Evolutionary conservation across 2,329 filamentous ascomycete species (phyloP).

Genomic region (Aulographum hederae): DNA sequence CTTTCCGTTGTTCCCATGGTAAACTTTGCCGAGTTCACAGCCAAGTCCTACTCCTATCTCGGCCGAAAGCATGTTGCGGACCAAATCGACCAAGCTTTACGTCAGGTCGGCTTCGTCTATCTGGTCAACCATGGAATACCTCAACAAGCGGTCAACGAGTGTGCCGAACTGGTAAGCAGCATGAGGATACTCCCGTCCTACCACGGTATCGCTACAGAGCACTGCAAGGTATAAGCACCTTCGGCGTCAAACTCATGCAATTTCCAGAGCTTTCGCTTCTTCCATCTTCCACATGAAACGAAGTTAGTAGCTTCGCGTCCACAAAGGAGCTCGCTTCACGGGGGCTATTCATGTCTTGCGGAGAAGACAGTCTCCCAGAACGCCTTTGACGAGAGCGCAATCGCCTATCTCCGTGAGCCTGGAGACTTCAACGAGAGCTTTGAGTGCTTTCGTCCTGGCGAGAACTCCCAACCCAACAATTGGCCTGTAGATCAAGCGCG

Average conservation of each 20-base stretch:
- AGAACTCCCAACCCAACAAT: constrained; percentile 18
- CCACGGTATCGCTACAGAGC: not conserved
- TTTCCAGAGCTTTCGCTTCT: constrained; percentile 17
- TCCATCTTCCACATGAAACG: constrained; percentile 14
- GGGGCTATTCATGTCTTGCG: constrained; percentile 20
- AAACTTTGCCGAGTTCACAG: no score
- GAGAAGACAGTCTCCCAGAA: constrained; percentile 18
- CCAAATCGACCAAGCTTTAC: constrained; percentile 20
- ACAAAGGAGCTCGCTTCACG: constrained; percentile 17
- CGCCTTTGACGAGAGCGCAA: constrained; percentile 8
- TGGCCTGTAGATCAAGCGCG: constrained; percentile 20
- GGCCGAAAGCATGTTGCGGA: constrained; percentile 8
- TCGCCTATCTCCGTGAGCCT: constrained; percentile 8
- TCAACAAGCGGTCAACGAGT: constrained; percentile 12
- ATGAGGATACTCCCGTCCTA: not conserved
- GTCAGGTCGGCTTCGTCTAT: constrained; percentile 22
- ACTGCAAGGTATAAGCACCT: constrained; percentile 6
- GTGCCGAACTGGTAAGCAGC: constrained; percentile 14
- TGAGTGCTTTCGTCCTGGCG: constrained; percentile 13
- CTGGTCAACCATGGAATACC: constrained; percentile 20
- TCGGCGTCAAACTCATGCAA: no score
- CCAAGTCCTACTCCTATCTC: no score
- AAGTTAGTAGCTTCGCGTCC: constrained; percentile 23
- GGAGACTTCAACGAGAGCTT: constrained; percentile 17
- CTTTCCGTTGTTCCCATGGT: no score